Evolutionary conservation across 2,329 filamentous ascomycete species (phyloP).

Genomic region (Juglanconis oblonga): DNA sequence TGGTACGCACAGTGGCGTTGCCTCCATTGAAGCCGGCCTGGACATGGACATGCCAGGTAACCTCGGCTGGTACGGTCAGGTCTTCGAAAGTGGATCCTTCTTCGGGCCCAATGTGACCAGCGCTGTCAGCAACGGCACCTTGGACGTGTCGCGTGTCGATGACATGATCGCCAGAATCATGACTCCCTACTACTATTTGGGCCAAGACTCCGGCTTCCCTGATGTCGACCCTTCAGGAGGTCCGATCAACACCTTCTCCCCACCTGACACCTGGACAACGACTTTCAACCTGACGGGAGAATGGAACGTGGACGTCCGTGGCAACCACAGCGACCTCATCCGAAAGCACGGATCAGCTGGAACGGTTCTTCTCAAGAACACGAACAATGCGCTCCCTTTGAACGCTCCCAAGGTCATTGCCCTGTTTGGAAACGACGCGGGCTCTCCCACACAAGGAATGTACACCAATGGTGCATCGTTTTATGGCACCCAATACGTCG

Average conservation of each 20-base stretch:
- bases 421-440: constrained; percentile 59
- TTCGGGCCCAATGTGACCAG: constrained; percentile 44
- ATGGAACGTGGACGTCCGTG: constrained; percentile 46
- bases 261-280: constrained; percentile 42
- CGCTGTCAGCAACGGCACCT: constrained; percentile 46
- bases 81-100: constrained; percentile 32
- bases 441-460: constrained; percentile 64
- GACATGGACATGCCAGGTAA: constrained; percentile 45
- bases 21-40: constrained; percentile 31
- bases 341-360: constrained; percentile 54
- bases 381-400: constrained; percentile 56
- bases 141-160: constrained; percentile 38
- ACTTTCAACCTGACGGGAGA: constrained; percentile 39
- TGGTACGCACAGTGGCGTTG: constrained; percentile 34
- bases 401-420: constrained; percentile 55
- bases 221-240: constrained; percentile 41
- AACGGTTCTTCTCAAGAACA: constrained; percentile 73
- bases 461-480: constrained; percentile 64
- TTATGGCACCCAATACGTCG: constrained; percentile 53
- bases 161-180: constrained; percentile 53
- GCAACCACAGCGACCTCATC: constrained; percentile 53
- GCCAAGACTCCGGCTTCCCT: constrained; percentile 46
- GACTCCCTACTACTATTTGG: constrained; percentile 48
- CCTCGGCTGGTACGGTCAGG: constrained; percentile 29
- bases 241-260: constrained; percentile 48